phyloP scores from a whole-genome alignment of 1,284 basidiomycete genomes.

The Melampsora americana region DNA sequence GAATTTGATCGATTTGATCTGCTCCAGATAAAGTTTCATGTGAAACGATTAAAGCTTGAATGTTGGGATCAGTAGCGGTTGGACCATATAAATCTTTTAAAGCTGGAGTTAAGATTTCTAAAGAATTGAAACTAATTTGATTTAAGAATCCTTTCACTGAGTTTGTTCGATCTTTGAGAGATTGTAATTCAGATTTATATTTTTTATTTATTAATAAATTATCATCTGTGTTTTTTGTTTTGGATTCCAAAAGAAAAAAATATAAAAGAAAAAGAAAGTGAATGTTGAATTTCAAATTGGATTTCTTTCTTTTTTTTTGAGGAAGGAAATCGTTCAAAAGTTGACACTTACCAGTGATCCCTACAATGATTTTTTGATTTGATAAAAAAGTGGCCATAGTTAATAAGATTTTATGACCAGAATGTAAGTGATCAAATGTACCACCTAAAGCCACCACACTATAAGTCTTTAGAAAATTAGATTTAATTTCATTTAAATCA shows the following conservation, averaged over 20 bases:
- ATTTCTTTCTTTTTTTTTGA: neutral
- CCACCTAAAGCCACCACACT: slow-evolving; percentile 62
- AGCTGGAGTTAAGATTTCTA: slow-evolving; percentile 21
- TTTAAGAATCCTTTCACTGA: slow-evolving; percentile 63
- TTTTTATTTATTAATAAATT: slow-evolving; percentile 5
- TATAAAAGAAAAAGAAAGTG: too few species aligned
- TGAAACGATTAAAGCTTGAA: slow-evolving; percentile 82
- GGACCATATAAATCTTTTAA: slow-evolving; percentile 75
- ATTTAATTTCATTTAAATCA: neutral
- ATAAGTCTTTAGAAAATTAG: slow-evolving; percentile 1
- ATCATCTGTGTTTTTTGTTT: neutral
- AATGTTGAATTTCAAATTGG: too few species aligned
- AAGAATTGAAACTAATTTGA: neutral
- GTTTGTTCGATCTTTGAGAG: slow-evolving; percentile 61
- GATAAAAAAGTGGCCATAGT: slow-evolving; percentile 84
- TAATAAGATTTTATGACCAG: slow-evolving; percentile 94
- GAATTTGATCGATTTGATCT: slow-evolving; percentile 61
- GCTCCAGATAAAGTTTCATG: slow-evolving; percentile 77
- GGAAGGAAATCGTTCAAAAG: neutral
- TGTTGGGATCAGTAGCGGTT: slow-evolving; percentile 74
- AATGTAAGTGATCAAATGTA: slow-evolving; percentile 96
- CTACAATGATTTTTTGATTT: slow-evolving; percentile 75
- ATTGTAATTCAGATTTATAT: neutral
- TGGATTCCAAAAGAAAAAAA: neutral
- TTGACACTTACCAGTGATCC: slow-evolving; percentile 67